Evolutionary conservation across 495 filamentous ascomycete species (phyloP).

Genomic region (Penicillium subrubescens): DNA sequence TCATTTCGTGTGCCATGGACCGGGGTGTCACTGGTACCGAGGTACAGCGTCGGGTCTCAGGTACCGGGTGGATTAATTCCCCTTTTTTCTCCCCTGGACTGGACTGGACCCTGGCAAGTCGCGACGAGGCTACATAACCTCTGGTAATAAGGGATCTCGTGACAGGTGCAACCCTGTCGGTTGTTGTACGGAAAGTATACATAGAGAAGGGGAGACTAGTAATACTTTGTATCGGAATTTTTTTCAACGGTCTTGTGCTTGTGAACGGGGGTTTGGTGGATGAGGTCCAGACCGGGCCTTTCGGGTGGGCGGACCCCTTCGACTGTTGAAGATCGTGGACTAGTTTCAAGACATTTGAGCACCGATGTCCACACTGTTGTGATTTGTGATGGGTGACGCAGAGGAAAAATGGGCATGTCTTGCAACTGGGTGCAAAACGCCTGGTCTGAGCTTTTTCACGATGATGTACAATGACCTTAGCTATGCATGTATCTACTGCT

Average conservation of each 20-base stretch:
- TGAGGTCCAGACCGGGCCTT: background rate
- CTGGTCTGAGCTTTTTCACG: background rate
- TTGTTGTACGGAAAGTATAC: background rate
- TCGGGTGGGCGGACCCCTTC: background rate
- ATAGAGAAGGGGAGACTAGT: background rate
- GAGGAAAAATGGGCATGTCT: background rate
- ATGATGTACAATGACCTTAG: background rate
- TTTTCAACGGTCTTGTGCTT: background rate
- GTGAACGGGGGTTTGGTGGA: conserved; percentile 2
- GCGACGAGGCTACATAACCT: background rate
- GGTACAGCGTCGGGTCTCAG: conserved; percentile 7
- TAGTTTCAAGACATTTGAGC: background rate
- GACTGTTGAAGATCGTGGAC: background rate
- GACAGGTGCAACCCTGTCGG: background rate
- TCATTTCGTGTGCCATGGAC: conserved; percentile 1
- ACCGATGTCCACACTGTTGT: background rate
- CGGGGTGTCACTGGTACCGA: background rate
- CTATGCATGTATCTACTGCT: background rate
- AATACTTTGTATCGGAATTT: background rate
- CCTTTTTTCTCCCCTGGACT: background rate
- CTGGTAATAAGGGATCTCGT: background rate
- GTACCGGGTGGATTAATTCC: conserved; percentile 14
- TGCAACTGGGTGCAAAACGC: background rate
- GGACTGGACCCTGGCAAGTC: background rate
- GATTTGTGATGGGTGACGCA: background rate